Base-by-base conservation (phyloP, 2,329 filamentous ascomycete species). In the Ambrosiella xylebori region DNA sequence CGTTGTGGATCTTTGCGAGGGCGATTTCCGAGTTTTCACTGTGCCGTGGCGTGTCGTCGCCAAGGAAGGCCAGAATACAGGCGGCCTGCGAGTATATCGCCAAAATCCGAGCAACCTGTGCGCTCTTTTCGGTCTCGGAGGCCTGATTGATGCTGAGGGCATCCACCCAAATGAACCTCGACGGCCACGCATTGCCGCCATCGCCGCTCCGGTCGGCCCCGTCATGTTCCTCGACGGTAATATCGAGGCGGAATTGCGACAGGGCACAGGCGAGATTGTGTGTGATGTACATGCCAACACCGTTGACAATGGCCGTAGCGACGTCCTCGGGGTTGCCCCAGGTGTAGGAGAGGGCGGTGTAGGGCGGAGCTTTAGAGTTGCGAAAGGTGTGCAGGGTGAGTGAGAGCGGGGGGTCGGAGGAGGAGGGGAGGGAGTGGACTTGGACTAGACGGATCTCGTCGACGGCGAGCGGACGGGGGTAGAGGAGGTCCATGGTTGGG, bases 191-290 rank as follows among this genome's bases (percentile, higher is more conserved):
- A 38, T 55, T 57, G 13, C 36, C 54, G 27, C 55, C 55, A 19
- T 56, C 56, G 19, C 39, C 39, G n/a, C 40, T 19, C 17, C 36
- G 3, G 15, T 27, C 17, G 39, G 8, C 12, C 11, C 15, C 41
- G 27, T 35, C 15, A 9, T 17, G 40, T 40, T 35, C 35, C n/a
- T 51, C 38, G 4, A 47, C 57, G 19, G 64, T 64, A 19, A 67
- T 36, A 40, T 57, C 53, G 2, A 58, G 60, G 9, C 65, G 65
- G 38, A 67, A 53, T 4, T 65, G 63, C 5, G 65, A 62, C 13
- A 68, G 54, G 1, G 66, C 66, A 19, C 63, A 60, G 15, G 67
- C 63, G 12, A 68, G 62, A 50, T 66, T 68, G 36, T 61, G 56
- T 3, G 65, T 68, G 53, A 67, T 63, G 7, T 40, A 13, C 5